These are phyloP conservation scores for Leishmania amazonensis DNA, from an alignment of 208 protist species.

Conservation along the genomic window DNA sequence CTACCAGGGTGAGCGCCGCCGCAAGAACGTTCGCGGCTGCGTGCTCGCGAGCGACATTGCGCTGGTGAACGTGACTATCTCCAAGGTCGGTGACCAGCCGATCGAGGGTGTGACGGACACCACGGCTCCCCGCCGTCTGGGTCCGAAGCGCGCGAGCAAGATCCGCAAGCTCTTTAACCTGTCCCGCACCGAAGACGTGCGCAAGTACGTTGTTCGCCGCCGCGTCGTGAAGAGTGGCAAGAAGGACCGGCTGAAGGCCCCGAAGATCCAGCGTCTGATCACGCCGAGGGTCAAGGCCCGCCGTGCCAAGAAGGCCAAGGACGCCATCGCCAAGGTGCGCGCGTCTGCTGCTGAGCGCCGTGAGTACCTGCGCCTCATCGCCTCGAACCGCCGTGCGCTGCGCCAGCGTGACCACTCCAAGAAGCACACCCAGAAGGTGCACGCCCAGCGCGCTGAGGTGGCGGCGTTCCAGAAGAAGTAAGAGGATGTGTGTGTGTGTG, in stretches of 20 bases:
- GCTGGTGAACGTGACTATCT: conserved; percentile 97
- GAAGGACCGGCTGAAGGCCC: conserved; percentile 96
- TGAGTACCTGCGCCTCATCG: conserved; percentile 46
- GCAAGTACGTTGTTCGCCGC: conserved; percentile 98
- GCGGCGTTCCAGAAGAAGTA: conserved; percentile 65
- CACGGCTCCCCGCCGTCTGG: conserved; percentile 94
- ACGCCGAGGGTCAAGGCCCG: conserved; percentile 88
- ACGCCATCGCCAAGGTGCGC: conserved; percentile 68
- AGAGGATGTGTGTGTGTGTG: background rate
- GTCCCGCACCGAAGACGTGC: conserved; percentile 96
- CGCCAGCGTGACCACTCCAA: conserved; percentile 75
- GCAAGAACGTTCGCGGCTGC: conserved; percentile 99
- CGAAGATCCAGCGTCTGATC: conserved; percentile 99
- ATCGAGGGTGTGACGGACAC: conserved; percentile 98
- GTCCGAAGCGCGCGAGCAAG: conserved; percentile 99
- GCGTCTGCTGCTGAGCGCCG: conserved; percentile 77
- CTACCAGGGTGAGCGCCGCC: conserved; percentile 96
- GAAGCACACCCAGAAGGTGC: conserved; percentile 69
- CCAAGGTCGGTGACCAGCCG: conserved; percentile 96
- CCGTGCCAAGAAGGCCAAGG: conserved; percentile 78
- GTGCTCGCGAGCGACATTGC: conserved; percentile 97
- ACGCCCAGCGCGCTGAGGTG: conserved; percentile 68
- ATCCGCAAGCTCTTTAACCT: conserved; percentile 99
- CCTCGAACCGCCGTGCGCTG: conserved; percentile 59
- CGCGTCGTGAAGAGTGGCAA: conserved; percentile 95